These are phyloP conservation scores for Emericellopsis atlantica DNA, from an alignment of 2,329 filamentous ascomycete species.

Conservation along the genomic window DNA sequence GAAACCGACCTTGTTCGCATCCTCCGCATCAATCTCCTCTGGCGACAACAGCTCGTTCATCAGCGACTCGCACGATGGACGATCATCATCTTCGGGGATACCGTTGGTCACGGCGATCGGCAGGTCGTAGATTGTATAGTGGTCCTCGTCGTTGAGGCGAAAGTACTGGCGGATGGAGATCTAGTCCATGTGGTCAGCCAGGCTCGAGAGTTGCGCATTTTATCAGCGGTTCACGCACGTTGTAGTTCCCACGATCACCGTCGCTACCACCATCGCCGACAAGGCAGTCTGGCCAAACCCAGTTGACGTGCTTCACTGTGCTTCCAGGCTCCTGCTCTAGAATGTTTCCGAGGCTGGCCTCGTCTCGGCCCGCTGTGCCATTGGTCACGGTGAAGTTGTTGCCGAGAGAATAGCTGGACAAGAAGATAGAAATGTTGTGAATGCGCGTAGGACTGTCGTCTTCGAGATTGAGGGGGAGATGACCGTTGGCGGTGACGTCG, in stretches of 20 bases:
- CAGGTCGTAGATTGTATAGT: slow-evolving; percentile 60
- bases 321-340: slow-evolving; percentile 51
- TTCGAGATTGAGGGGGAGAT: slow-evolving; percentile 43
- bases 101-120: slow-evolving; percentile 57
- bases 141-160: slow-evolving; percentile 47
- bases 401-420: slow-evolving; percentile 49
- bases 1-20: slow-evolving; percentile 29
- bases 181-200: slow-evolving; percentile 15
- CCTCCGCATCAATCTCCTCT: slow-evolving; percentile 27
- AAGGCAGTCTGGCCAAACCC: slow-evolving; percentile 58
- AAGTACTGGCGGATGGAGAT: slow-evolving; percentile 63
- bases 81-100: slow-evolving; percentile 30
- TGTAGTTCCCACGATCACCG: slow-evolving; percentile 49
- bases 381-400: slow-evolving; percentile 60
- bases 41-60: slow-evolving; percentile 37
- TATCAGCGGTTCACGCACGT: slow-evolving; percentile 26
- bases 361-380: slow-evolving; percentile 35
- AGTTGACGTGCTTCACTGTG: slow-evolving; percentile 63
- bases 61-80: slow-evolving; percentile 35
- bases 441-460: slow-evolving; percentile 42
- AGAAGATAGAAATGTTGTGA: slow-evolving; percentile 53
- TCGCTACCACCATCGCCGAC: slow-evolving; percentile 41
- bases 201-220: neutral
- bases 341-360: slow-evolving; percentile 46
- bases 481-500: slow-evolving; percentile 54